Evolutionary conservation across 1,284 basidiomycete genomes (phyloP).

Genomic region (Boletus mariae): DNA sequence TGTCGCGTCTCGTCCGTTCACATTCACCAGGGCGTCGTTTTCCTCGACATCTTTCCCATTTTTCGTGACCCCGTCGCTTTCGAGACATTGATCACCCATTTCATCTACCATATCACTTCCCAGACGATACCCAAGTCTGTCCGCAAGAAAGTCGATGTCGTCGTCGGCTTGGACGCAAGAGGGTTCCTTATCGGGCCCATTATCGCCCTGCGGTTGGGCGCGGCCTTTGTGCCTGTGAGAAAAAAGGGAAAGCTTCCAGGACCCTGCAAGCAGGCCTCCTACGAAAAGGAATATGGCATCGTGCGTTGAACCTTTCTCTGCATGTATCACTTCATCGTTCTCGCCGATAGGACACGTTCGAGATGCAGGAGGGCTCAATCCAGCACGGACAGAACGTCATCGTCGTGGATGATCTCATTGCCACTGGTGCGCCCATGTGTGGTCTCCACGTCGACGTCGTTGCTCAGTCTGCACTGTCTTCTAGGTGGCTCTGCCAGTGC

Average conservation of each 20-base stretch:
- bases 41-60: constrained; percentile 90
- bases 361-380: constrained; percentile 92
- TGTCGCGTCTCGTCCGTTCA: not conserved
- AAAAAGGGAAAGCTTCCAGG: constrained; percentile 96
- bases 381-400: constrained; percentile 81
- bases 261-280: constrained; percentile 70
- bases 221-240: constrained; percentile 94
- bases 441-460: not conserved
- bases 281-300: constrained; percentile 92
- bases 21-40: constrained; percentile 62
- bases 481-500: constrained; percentile 91
- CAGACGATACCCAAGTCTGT: constrained; percentile 61
- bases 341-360: constrained; percentile 75
- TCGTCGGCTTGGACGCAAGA: constrained; percentile 94
- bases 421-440: constrained; percentile 66
- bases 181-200: constrained; percentile 96
- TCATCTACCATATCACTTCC: constrained; percentile 84
- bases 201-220: constrained; percentile 87
- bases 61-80: constrained; percentile 81
- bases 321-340: constrained; percentile 1
- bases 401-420: constrained; percentile 94
- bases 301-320: constrained; percentile 41
- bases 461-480: constrained; percentile 4
- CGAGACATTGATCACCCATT: constrained; percentile 89
- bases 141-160: constrained; percentile 81